Base-by-base conservation (phyloP, 2,329 filamentous ascomycete species). In the Bimuria novae-zelandiae region DNA sequence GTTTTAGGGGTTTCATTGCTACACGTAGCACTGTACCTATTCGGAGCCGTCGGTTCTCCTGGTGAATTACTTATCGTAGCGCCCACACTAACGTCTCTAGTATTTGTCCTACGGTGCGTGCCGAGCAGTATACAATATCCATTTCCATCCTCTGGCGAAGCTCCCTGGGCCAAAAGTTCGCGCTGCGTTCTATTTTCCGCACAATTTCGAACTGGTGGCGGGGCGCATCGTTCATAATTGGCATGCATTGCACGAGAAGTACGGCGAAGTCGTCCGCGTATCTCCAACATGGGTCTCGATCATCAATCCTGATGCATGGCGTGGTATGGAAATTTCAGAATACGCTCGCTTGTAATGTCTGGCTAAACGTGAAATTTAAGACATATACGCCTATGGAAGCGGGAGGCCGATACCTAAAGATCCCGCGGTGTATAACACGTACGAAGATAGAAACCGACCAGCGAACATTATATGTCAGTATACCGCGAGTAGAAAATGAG, bases 101-200 rank as follows among this genome's bases (percentile, higher is more conserved):
- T 59, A 52, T 23, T 29, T 59, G 12, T 17, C 36, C 21, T 59
- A 47, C 49, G 46, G 37, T 33, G 7, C 51, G 23, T 35, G 40
- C 19, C 46, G 32, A 25, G 53, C 50, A 7, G 50, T 74, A 30
- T 70, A 75, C 57, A 68, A 65, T 52, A 62, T 71, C 16, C 75
- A 65, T 57, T 71, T 77, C 36, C 72, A 76, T 32, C 75, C 75
- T 3, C 62, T 77, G 0, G 58, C 67, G 21, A 69, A 69, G 27
- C 72, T 68, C 48, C 75, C 75, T n/a, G 76, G 75, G 7, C 75
- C 76, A 5, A 68, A 57, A 23, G 44, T 69, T 11, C 59, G 59
- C 42, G 65, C 69, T 19, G 62, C 66, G 2, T 57, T 53, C 41
- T 44, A 50, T 16, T 51, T 57, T 33, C 57, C 54, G 1, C 55